These are phyloP conservation scores for Penicillium alfredii DNA, from an alignment of 495 filamentous ascomycete genomes.

Conservation along the genomic window DNA sequence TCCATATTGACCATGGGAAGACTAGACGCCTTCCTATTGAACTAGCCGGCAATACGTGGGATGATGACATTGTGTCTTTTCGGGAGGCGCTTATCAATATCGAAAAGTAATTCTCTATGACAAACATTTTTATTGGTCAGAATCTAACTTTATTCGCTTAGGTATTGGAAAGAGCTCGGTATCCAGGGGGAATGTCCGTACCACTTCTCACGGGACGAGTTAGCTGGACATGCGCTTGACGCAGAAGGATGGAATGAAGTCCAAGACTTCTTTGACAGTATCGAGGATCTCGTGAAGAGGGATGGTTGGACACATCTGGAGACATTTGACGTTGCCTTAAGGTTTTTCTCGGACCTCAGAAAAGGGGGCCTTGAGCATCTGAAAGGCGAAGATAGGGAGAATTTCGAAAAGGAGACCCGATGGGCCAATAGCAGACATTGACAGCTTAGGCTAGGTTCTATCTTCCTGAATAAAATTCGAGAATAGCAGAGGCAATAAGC, in stretches of 20 bases:
- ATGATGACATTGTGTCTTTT: slow-evolving; percentile 30
- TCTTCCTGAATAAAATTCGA: too few relatives aligned
- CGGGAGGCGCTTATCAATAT: slow-evolving; percentile 27
- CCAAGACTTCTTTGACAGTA: slow-evolving; percentile 29
- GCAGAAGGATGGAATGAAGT: slow-evolving; percentile 34
- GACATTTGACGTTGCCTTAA: slow-evolving; percentile 22
- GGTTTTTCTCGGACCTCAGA: slow-evolving; percentile 20
- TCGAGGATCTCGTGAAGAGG: slow-evolving; percentile 26
- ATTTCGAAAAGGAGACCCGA: slow-evolving; percentile 18
- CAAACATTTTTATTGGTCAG: too few relatives aligned
- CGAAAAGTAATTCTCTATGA: slow-evolving; percentile 17
- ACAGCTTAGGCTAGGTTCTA: too few relatives aligned
- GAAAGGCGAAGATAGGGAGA: slow-evolving; percentile 15
- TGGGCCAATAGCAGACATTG: slow-evolving; percentile 12
- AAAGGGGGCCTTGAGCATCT: slow-evolving; percentile 12
- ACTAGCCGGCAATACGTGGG: slow-evolving; percentile 28
- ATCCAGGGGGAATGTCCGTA: slow-evolving; percentile 22
- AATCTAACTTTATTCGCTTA: slow-evolving; percentile 5
- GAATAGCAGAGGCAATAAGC: too few relatives aligned
- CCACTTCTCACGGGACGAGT: slow-evolving; percentile 27
- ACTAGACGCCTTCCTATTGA: slow-evolving; percentile 23
- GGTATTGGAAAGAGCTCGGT: slow-evolving; percentile 24
- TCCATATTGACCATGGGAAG: slow-evolving; percentile 25
- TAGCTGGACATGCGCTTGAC: slow-evolving; percentile 21
- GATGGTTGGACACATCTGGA: slow-evolving; percentile 33